Base-by-base conservation (phyloP, 1,284 basidiomycete species). In the Tilletia walkeri region DNA sequence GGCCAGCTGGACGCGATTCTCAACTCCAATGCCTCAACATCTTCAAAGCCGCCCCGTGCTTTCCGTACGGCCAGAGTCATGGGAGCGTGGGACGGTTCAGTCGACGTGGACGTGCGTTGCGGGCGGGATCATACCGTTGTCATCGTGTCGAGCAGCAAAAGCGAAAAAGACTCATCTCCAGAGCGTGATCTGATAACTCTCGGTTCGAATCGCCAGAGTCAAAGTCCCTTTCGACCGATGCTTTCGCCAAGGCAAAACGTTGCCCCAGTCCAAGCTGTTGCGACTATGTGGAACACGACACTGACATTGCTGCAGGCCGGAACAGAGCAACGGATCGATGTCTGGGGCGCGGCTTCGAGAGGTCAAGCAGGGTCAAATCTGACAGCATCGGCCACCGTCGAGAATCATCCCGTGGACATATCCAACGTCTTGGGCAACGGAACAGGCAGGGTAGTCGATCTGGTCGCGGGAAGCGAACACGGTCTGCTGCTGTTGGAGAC, bases 1-100 rank as follows among this genome's bases (percentile, higher is more conserved):
- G 70, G 70, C 4, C 70, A 72, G 50, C 47, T 70, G 54, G n/a
- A 45, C 9, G 14, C 9, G 9, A 45, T 45, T 45, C 3, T 14
- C 0, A 14, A 7, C 9, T 7, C 6, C 14, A 7, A 9, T 45
- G 41, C 6, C 14, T 45, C 41, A 14, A 45, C 41, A 45, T 7
- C 41, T 3, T 7, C 14, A 45, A 45, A 45, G 41, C 41, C 41
- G 41, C 41, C 41, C 14, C 30, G 69, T 16, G 59, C 36, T 39
- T 34, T 10, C 36, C 39, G 3, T 34, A n/a, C 16, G 7, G 36
- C 59, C 16, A 24, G 0, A 9, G 38, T 41, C 4, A 63, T 63
- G 34, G 59, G 9, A 18, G 9, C 12, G 6, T 63, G 59, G 59
- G 14, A 36, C 4, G 34, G 36, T 38, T 9, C 12, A 4, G 36